Percentiles rank a stretch among this genome's conserved stretches.
Conservation (phyloP, 345 rosid species). For the Ricinus communis region DNA sequence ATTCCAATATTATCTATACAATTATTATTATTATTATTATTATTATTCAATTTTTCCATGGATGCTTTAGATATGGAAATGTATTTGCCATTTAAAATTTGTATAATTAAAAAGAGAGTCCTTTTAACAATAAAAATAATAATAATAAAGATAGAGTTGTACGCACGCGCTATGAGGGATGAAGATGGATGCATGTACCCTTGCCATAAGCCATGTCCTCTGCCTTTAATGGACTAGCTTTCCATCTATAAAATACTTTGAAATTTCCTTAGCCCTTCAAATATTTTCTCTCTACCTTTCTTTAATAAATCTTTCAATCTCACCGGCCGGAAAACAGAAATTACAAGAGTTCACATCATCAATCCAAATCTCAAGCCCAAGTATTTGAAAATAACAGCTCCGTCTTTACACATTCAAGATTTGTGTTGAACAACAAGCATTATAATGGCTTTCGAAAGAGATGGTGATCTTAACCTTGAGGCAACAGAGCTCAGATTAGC, state of each 20-base stretch:
- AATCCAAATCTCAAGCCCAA: neutral
- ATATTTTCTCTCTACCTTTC: neutral
- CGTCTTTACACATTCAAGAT: too few relatives aligned
- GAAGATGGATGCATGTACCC: neutral
- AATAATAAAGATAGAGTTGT: too few relatives aligned
- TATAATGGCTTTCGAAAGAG: conserved; percentile 34
- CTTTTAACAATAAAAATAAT: too few relatives aligned
- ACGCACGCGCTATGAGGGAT: conserved; percentile 21
- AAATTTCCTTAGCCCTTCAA: neutral
- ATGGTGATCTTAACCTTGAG: conserved; percentile 33
- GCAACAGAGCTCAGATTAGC: conserved; percentile 53
- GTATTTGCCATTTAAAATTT: too few relatives aligned
- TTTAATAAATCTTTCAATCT: neutral
- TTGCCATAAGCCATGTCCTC: neutral
- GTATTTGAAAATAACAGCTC: too few relatives aligned
- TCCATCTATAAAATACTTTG: conserved; percentile 26
- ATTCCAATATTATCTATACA: too few relatives aligned
- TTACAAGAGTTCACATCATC: neutral
- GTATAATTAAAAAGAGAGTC: too few relatives aligned
- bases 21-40: too few relatives aligned
- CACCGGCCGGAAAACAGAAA: neutral
- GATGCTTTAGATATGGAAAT: too few relatives aligned
- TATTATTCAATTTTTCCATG: too few relatives aligned
- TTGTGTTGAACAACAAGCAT: neutral
- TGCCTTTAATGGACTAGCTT: neutral